Conservation (phyloP, 345 rosid genomes). For the Cardamine occulta region DNA sequence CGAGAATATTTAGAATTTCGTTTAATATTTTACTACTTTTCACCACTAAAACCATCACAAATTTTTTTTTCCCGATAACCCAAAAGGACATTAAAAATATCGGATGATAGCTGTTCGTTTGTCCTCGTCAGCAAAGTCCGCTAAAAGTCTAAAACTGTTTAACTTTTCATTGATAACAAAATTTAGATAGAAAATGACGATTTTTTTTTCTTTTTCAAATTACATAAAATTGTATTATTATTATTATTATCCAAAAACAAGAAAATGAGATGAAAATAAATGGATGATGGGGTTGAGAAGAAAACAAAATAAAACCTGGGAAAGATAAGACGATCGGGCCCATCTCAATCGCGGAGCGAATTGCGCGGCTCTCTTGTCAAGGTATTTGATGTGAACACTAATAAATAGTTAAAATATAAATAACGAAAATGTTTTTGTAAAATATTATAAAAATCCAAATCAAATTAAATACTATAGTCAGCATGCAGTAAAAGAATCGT, state of each 20-base stretch:
- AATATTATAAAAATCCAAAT: neutral
- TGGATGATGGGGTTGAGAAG: neutral
- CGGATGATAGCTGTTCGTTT: conserved; percentile 5
- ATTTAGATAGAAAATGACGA: conserved; percentile 5
- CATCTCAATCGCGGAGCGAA: conserved; percentile 46
- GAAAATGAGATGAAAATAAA: neutral
- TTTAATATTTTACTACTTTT: conserved; percentile 6
- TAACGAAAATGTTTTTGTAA: neutral
- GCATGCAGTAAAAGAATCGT: conserved; percentile 38
- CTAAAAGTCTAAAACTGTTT: neutral
- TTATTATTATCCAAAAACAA: conserved; percentile 1
- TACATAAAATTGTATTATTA: neutral
- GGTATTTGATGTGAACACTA: conserved; percentile 39
- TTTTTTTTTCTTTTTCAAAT: neutral
- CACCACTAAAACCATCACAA: neutral
- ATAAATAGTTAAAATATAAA: neutral
- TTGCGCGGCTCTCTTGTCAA: conserved; percentile 45
- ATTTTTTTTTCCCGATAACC: neutral
- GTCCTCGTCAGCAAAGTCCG: conserved; percentile 20
- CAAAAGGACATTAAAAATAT: conserved; percentile 3
- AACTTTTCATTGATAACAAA: neutral
- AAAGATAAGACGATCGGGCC: conserved; percentile 37
- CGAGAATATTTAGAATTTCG: conserved; percentile 39
- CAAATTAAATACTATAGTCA: conserved; percentile 11
- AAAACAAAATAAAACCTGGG: conserved; percentile 42